Conservation (phyloP, 805 yeast species). For the Metschnikowia matae region DNA sequence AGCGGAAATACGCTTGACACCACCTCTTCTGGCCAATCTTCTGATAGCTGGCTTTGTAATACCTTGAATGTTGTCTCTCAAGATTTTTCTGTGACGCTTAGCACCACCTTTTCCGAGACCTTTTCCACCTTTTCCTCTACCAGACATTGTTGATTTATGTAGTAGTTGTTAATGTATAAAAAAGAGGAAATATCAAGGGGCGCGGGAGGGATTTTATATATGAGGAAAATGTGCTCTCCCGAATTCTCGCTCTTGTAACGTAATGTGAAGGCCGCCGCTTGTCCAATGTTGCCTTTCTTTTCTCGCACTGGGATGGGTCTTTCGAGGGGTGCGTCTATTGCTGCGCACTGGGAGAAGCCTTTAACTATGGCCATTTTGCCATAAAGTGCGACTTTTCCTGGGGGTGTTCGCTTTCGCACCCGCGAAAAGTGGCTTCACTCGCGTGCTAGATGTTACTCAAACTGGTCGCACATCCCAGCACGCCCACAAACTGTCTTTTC, state of each 20-base stretch:
- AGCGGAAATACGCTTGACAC: slow-evolving; percentile 99
- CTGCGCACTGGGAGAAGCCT: slow-evolving; percentile 12
- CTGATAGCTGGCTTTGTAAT: slow-evolving; percentile 99
- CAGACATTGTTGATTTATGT: slow-evolving; percentile 64
- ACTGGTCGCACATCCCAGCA: slow-evolving; percentile 10
- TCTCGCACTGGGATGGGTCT: slow-evolving; percentile 5
- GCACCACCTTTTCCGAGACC: slow-evolving; percentile 99
- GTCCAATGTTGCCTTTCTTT: slow-evolving; percentile 11
- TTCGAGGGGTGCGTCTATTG: slow-evolving; percentile 6
- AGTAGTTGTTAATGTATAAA: slow-evolving; percentile 13
- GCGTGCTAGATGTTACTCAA: slow-evolving; percentile 13
- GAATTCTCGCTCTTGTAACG: neutral
- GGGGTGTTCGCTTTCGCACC: slow-evolving; percentile 5
- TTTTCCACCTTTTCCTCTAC: slow-evolving; percentile 99
- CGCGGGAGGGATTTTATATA: slow-evolving; percentile 16
- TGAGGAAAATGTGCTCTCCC: slow-evolving; percentile 3
- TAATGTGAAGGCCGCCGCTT: neutral
- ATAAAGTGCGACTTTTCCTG: slow-evolving; percentile 1
- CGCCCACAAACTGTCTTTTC: slow-evolving; percentile 4
- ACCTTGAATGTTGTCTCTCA: slow-evolving; percentile 99
- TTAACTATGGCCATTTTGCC: slow-evolving; percentile 14
- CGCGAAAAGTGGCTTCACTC: slow-evolving; percentile 6
- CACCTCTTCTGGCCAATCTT: slow-evolving; percentile 99
- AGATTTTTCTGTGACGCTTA: slow-evolving; percentile 99
- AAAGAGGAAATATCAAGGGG: slow-evolving; percentile 1